Evolutionary conservation across 495 filamentous ascomycete genomes (phyloP), one percentile per base, ranked within the genome.

Genomic region (Chaetomium cochliodes): DNA sequence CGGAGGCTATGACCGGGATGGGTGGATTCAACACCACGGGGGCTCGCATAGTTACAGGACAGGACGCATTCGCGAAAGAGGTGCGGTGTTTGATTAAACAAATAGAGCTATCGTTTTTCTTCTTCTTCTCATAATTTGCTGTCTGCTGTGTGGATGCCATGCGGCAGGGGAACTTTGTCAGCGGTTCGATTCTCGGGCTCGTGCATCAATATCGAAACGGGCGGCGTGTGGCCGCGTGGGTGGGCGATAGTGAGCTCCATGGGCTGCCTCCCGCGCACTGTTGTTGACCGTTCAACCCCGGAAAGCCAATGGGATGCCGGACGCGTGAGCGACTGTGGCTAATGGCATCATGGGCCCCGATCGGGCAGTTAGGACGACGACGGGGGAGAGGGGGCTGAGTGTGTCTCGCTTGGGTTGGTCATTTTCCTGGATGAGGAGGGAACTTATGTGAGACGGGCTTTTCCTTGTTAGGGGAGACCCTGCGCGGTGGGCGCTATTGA

Each of bases 251-350:
- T n/a, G n/a, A n/a, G 15, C 26, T 57, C 37, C 3, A 46, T 57
- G 26, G 63, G 63, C 47, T 52, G 63, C 63, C 63, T 65, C 63
- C 56, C 55, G 30, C 55, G 30, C 11, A 23, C 18, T n/a, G 46
- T 50, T 50, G 18, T 50, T 50, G 18, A 23, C 46, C 20, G 18
- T 50, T 4, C 46, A 50, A 20, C 46, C 18, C 15, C 46, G 5
- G n/a, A 3, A 37, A 41, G 33, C 58, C 53, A 49, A 59, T 63
- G 49, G 16, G 13, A 16, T 12, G 20, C 23, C 42, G 60, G 64
- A 69, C 67, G 60, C 67, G 64, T 41, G 60, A 66, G 67, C 64
- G 42, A 52, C 51, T 66, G 67, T 69, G 67, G 67, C 67, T 69
- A 49, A 55, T 15, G 44, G 54, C 53, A 52, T 37, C 44, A 51